Evolutionary conservation across 768 basidiomycete species (phyloP), one percentile per base, ranked within the genome.

Genomic region (Suillus luteus): DNA sequence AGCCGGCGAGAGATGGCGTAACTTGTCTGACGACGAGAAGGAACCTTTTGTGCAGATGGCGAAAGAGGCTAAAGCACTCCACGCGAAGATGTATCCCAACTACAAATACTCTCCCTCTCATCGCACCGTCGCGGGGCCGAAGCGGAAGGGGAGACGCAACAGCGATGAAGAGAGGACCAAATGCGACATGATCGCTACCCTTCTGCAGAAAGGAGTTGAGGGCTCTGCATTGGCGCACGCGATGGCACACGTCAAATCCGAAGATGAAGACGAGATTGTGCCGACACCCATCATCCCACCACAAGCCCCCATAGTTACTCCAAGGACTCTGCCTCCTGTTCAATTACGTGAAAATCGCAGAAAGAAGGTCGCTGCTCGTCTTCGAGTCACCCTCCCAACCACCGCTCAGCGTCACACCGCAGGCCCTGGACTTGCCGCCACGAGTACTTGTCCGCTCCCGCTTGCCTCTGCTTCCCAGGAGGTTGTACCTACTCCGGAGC

Each of bases 1-100:
- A 59, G 89, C 87, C 2, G 92, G 88, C 5, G 73, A 84, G 40
- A 80, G 82, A 66, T 95, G 93, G 93, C 83, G 84, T 55, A 72
- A 82, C 60, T 75, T 92, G 38, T 68, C 76, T 11, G 71, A 74
- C 0, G 79, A 77, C 27, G 81, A 85, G 68, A 84, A 81, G 60
- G 75, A 71, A 6, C 76, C 72, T 22, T 90, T 83, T 80, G 72
- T 78, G 43, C 70, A 69, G 17, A 69, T 77, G 69, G 89, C 89
- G 2, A 79, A 77, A 17, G 71, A 80, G 59, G 83, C 76, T 33
- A 81, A 85, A 63, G 68, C 67, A 5, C 74, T 78, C 57, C 88
- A 90, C 66, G 80, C 79, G 35, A 66, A 72, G 67, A 74, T 76
- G 49, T 80, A 89, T 66, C 88, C 90, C 2, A 77, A 82, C 65